A percentile compares a stretch with the other conserved stretches of the same genome.
Evolutionary conservation across 345 rosid genomes (phyloP).

Genomic region (Lepidium africanum): DNA sequence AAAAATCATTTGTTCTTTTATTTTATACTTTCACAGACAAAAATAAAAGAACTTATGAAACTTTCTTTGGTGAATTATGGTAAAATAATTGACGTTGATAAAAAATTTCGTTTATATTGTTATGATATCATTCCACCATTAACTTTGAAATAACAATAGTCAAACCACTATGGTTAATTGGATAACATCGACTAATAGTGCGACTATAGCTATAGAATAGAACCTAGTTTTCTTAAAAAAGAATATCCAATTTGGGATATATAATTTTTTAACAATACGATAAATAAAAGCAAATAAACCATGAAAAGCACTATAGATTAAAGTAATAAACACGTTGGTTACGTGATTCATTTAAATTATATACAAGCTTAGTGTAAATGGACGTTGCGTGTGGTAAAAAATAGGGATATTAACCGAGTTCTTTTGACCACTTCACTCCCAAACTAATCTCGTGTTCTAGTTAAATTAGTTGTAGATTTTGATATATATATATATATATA

Average conservation of each 20-base stretch:
- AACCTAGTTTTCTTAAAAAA: background rate
- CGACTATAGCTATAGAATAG: background rate
- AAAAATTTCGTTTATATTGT: no score
- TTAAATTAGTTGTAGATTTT: no score
- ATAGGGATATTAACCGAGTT: background rate
- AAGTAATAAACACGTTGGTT: background rate
- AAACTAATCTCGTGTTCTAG: background rate
- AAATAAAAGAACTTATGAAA: background rate
- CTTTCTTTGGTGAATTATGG: background rate
- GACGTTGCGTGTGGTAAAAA: background rate
- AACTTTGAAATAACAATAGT: background rate
- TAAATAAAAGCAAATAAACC: background rate
- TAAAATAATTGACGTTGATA: background rate
- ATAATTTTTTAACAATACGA: background rate
- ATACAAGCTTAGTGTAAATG: background rate
- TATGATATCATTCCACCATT: background rate
- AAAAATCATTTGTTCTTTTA: background rate
- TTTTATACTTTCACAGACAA: background rate
- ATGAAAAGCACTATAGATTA: background rate
- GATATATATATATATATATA: no score
- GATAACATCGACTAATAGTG: background rate
- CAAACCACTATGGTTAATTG: background rate
- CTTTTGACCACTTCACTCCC: background rate
- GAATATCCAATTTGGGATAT: background rate
- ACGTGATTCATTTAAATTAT: background rate